Evolutionary conservation across 345 rosid genomes (phyloP).

Genomic region (Hibiscus mutabilis): DNA sequence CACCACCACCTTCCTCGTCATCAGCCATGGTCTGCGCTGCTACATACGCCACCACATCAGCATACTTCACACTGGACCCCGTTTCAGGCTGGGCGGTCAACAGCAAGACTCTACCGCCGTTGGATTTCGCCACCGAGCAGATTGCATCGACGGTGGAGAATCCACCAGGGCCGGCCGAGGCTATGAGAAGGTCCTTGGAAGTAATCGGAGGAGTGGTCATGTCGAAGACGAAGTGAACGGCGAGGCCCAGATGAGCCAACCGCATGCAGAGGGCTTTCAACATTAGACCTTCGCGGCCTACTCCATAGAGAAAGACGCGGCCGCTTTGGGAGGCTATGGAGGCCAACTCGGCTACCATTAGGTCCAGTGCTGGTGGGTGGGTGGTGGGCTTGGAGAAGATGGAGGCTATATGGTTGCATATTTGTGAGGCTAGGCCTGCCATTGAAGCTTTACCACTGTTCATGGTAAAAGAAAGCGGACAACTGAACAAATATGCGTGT

Average conservation of each 20-base stretch:
- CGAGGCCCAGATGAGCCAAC: slow-evolving; percentile 68
- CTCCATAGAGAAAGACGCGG: slow-evolving; percentile 70
- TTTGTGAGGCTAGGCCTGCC: slow-evolving; percentile 42
- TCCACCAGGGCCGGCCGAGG: slow-evolving; percentile 80
- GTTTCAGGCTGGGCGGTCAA: slow-evolving; percentile 64
- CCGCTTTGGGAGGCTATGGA: slow-evolving; percentile 37
- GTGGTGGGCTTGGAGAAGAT: slow-evolving; percentile 45
- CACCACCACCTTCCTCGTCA: slow-evolving; percentile 28
- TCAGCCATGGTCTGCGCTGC: slow-evolving; percentile 86
- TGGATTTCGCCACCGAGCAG: slow-evolving; percentile 52
- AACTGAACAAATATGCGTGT: too few relatives aligned
- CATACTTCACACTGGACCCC: slow-evolving; percentile 54
- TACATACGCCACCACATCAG: slow-evolving; percentile 53
- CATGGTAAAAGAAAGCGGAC: background rate
- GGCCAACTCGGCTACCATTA: slow-evolving; percentile 45
- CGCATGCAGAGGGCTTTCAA: slow-evolving; percentile 83
- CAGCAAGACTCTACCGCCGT: slow-evolving; percentile 54
- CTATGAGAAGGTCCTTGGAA: slow-evolving; percentile 56
- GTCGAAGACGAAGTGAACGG: slow-evolving; percentile 71
- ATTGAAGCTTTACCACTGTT: slow-evolving; percentile 6
- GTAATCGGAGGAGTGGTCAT: slow-evolving; percentile 77
- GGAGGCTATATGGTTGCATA: slow-evolving; percentile 56
- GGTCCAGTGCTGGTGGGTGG: slow-evolving; percentile 46
- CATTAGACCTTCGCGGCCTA: slow-evolving; percentile 87
- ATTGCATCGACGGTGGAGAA: slow-evolving; percentile 85